A percentile compares a stretch with the other conserved stretches of the same genome.
phyloP scores from a whole-genome alignment of 2,329 filamentous ascomycete genomes.

The Xylaria sp. region DNA sequence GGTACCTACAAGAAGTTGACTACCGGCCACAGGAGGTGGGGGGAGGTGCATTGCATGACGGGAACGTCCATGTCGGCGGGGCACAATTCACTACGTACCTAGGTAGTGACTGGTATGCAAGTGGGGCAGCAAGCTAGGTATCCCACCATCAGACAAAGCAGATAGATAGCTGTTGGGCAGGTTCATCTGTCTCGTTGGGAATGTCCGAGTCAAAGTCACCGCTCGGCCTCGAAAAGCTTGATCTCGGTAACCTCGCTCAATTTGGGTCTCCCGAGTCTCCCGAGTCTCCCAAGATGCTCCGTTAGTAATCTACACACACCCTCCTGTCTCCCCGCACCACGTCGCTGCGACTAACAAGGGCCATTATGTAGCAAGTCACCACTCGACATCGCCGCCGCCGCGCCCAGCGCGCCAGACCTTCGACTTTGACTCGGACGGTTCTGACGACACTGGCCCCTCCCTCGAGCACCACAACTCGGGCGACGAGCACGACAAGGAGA shows the following conservation, averaged over 20 bases:
- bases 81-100: background rate
- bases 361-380: slow-evolving; percentile 40
- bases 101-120: background rate
- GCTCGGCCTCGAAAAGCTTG: background rate
- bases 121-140: slow-evolving; percentile 16
- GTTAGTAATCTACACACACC: slow-evolving; percentile 31
- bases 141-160: background rate
- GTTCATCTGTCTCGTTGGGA: background rate
- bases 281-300: slow-evolving; percentile 29
- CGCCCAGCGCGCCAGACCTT: slow-evolving; percentile 48
- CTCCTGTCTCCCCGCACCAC: slow-evolving; percentile 19
- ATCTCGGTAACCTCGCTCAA: slow-evolving; percentile 1
- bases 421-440: slow-evolving; percentile 54
- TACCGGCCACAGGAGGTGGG: background rate
- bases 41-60: slow-evolving; percentile 19
- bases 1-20: slow-evolving; percentile 5
- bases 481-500: slow-evolving; percentile 45
- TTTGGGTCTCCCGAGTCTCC: background rate
- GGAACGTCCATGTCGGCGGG: slow-evolving; percentile 1
- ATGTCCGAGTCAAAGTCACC: slow-evolving; percentile 2
- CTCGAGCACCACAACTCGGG: slow-evolving; percentile 50
- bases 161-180: background rate
- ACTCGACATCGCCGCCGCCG: slow-evolving; percentile 52
- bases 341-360: slow-evolving; percentile 31
- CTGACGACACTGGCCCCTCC: slow-evolving; percentile 49